Conservation (phyloP, 495 filamentous ascomycete genomes). For the Neurospora sublineolata region DNA sequence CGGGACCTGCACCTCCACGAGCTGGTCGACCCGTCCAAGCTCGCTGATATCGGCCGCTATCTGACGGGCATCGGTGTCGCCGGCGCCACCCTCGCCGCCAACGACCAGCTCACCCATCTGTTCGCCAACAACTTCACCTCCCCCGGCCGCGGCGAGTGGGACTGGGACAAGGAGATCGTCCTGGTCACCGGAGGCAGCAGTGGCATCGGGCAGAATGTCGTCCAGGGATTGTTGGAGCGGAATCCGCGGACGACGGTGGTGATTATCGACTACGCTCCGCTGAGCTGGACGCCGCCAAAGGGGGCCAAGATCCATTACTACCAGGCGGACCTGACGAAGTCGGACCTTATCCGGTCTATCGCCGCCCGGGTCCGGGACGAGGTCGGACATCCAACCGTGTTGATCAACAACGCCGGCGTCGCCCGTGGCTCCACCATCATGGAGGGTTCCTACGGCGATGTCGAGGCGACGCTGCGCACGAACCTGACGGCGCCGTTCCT, state of each 20-base stretch:
- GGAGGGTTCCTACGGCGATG: slow-evolving; percentile 15
- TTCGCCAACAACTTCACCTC: slow-evolving; percentile 18
- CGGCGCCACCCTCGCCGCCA: slow-evolving; percentile 10
- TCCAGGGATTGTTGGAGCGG: slow-evolving; percentile 8
- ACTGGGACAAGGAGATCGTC: slow-evolving; percentile 18
- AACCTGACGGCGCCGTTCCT: slow-evolving; percentile 18
- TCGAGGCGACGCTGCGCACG: slow-evolving; percentile 14
- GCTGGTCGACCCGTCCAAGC: neutral
- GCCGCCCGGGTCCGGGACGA: slow-evolving; percentile 8
- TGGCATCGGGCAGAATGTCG: slow-evolving; percentile 13
- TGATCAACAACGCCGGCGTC: slow-evolving; percentile 19
- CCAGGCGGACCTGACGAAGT: slow-evolving; percentile 14
- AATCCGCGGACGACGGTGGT: slow-evolving; percentile 12
- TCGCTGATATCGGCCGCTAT: neutral
- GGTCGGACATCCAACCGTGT: slow-evolving; percentile 18
- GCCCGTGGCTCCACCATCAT: slow-evolving; percentile 11
- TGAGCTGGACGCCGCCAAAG: slow-evolving; percentile 7
- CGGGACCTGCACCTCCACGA: neutral
- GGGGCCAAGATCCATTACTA: slow-evolving; percentile 13
- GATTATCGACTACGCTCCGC: slow-evolving; percentile 13
- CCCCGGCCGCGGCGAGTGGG: slow-evolving; percentile 12
- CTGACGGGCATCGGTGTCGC: slow-evolving; percentile 5
- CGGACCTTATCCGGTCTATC: slow-evolving; percentile 7
- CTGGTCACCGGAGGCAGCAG: slow-evolving; percentile 18
- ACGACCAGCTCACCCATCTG: slow-evolving; percentile 17